Evolutionary conservation across 129 eudicot species (phyloP), one percentile per base, ranked within the genome.

Genomic region (Chrysanthemum lavandulifolium): DNA sequence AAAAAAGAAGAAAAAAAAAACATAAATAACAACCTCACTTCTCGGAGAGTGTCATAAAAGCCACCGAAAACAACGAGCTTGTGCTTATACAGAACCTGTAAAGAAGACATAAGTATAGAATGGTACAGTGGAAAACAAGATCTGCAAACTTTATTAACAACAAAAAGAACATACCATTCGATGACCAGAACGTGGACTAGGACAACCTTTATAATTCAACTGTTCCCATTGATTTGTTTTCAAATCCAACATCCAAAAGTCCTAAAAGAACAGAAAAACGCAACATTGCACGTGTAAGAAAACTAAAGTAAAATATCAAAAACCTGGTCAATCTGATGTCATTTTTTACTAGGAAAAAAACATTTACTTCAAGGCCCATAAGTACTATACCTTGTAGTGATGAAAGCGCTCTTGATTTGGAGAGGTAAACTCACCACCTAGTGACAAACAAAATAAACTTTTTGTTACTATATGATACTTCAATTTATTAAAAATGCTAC

Each of bases 321-420:
- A 6, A 6, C 27, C 29, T 60, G 6, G 9, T 9, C 11, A 5
- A 47, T 61, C 12, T 49, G 50, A 48, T 73, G 51, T 16, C 59
- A 45, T 14, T 61, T 5, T 45, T 19, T 40, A 71, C 13, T 13
- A 2, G 75, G n/a, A n/a, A 23, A 70, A 66, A 67, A 53, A 61
- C 40, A 49, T 57, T 10, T 59, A 68, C 14, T 72, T 62, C 25
- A 45, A 19, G 25, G 45, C 45, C 65, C 31, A 18, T 8, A 62
- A 74, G 61, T 51, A 58, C 3, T 15, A 25, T 80, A 87, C 98
- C 97, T 93, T 93, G 91, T 93, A 93, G 70, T 93, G 98, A 80
- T 93, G 98, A 82, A 93, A 93, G 61, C 98, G 91, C 82, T 93
- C 98, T 78, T 93, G 98, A 83, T 93, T 93, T 45, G 98, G 98